Base-by-base conservation (phyloP, 352 stramenopile genomes). In the Phytophthora sansomeana region DNA sequence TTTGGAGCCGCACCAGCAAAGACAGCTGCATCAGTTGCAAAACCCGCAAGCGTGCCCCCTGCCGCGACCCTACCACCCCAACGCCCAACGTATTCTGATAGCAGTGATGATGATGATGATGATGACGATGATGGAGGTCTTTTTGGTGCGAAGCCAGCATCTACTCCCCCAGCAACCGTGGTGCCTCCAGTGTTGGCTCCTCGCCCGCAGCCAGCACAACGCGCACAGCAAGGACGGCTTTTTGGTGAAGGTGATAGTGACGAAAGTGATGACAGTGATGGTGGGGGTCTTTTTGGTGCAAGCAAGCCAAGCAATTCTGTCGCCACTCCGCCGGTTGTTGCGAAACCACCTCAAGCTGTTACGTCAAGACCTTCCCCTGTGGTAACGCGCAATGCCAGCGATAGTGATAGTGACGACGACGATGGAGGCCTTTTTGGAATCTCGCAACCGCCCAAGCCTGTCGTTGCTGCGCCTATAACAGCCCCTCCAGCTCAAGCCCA, bases 191-290 rank as follows among this genome's bases (percentile, higher is more conserved):
- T 44, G 11, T 8, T 58, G 32, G 13, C 39, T 39, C 19, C 50
- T 33, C 49, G 48, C 8, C 28, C 53, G 16, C 48, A 52, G 5
- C 64, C 66, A n/a, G 39, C 56, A n/a, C 63, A 75, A 26, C 64
- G 54, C 8, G 49, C 74, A 14, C 16, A 63, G 6, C 85, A 87
- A 54, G 72, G 59, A 14, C 76, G 80, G 1, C 60, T 93, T 17
- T 93, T 93, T 49, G 75, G 78, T 33, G 72, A 85, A 35, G 73
- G 78, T 30, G 75, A 85, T 41, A 85, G 76, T 26, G 76, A 88
- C 26, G 74, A 80, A 38, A 89, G 75, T 29, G 75, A 89, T 36
- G 71, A 83, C 19, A 75, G 70, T 33, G 69, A 79, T 30, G 50
- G 43, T 28, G 73, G 72, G 6, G 77, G 74, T 14, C 55, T 83